Evolutionary conservation across 129 eudicot genomes (phyloP).

Genomic region (Sambucus nigra): DNA sequence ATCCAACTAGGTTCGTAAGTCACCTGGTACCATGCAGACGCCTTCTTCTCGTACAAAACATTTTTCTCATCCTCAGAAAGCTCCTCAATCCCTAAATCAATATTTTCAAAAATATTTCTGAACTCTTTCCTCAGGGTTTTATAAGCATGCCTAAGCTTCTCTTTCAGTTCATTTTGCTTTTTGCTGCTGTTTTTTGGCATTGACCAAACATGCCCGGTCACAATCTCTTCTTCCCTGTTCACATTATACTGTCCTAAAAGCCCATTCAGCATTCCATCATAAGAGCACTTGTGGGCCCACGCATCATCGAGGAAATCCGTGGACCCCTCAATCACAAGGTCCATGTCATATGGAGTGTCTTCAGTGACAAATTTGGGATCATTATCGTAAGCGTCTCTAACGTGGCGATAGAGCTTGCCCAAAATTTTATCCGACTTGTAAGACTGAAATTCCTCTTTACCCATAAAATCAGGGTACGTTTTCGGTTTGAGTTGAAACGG

Average conservation of each 20-base stretch:
- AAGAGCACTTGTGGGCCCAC: slow-evolving; percentile 45
- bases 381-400: slow-evolving; percentile 30
- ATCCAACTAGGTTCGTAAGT: slow-evolving; percentile 54
- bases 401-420: slow-evolving; percentile 43
- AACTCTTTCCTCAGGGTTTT: slow-evolving; percentile 49
- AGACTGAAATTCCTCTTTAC: slow-evolving; percentile 43
- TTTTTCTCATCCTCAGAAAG: slow-evolving; percentile 42
- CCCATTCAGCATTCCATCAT: slow-evolving; percentile 40
- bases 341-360: slow-evolving; percentile 35
- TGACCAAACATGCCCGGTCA: slow-evolving; percentile 72
- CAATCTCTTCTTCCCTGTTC: slow-evolving; percentile 55
- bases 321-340: slow-evolving; percentile 41
- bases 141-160: slow-evolving; percentile 58
- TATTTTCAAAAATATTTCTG: slow-evolving; percentile 44
- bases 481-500: slow-evolving; percentile 46
- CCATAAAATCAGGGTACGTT: slow-evolving; percentile 72
- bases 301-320: slow-evolving; percentile 38
- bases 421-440: slow-evolving; percentile 45
- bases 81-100: slow-evolving; percentile 29
- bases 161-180: slow-evolving; percentile 58
- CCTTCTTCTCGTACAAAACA: slow-evolving; percentile 42
- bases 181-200: slow-evolving; percentile 50
- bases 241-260: slow-evolving; percentile 69
- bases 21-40: slow-evolving; percentile 77
- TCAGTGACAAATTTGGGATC: slow-evolving; percentile 22